phyloP scores from a whole-genome alignment of 345 rosid species.

The Punica granatum region DNA sequence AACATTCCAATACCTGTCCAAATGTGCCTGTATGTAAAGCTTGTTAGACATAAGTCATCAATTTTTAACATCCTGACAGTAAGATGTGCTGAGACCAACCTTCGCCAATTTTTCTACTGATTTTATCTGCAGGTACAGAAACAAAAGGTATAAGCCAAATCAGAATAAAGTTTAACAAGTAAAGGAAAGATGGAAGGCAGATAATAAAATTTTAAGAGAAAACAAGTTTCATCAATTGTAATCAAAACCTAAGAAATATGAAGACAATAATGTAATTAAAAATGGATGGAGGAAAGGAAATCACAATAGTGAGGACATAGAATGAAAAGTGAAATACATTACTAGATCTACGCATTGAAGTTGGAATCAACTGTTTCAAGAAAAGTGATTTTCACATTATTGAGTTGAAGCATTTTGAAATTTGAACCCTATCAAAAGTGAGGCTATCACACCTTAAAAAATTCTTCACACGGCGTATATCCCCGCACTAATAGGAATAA shows the following conservation, averaged over 20 bases:
- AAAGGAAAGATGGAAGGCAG: not conserved
- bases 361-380: not conserved
- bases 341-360: not conserved
- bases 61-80: not conserved
- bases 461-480: not conserved
- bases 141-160: not conserved
- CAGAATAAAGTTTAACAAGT: not conserved
- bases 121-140: slow-evolving; percentile 42
- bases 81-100: slow-evolving; percentile 27
- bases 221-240: not conserved
- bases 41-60: not conserved
- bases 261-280: not conserved
- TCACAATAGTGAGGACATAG: not conserved
- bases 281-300: not conserved
- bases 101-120: slow-evolving; percentile 62
- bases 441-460: not conserved
- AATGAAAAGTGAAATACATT: not conserved
- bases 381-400: not conserved
- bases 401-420: not conserved
- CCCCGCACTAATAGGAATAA: not conserved
- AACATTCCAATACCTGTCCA: slow-evolving; percentile 74
- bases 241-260: not conserved
- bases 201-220: not conserved
- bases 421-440: not conserved
- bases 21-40: slow-evolving; percentile 47